Evolutionary conservation across 108 stramenopile species (phyloP).

Genomic region (Mediolabrus comicus): DNA sequence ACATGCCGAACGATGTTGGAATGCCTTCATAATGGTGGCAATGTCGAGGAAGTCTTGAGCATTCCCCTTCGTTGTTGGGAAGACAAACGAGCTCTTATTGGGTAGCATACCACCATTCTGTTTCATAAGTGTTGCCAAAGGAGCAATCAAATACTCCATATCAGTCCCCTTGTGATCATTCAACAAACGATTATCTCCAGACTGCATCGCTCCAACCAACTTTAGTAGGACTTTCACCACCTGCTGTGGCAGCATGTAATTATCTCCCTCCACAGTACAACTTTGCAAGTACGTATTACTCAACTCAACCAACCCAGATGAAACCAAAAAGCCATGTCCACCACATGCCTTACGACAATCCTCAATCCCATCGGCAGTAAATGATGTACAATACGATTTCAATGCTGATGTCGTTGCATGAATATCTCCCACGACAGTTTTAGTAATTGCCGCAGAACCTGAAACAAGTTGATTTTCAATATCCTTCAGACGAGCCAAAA

Average conservation of each 20-base stretch:
- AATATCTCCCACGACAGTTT: constrained; percentile 77
- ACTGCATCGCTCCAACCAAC: constrained; percentile 61
- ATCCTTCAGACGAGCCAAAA: constrained; percentile 59
- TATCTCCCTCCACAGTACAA: constrained; percentile 93
- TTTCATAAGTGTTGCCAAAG: constrained; percentile 22
- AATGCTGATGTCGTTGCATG: constrained; percentile 91
- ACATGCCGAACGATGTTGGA: constrained; percentile 75
- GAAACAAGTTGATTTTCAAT: constrained; percentile 73
- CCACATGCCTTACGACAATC: constrained; percentile 95
- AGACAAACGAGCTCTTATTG: constrained; percentile 34
- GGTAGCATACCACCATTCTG: not conserved
- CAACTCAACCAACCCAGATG: constrained; percentile 91
- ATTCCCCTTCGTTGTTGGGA: constrained; percentile 5
- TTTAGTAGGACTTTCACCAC: constrained; percentile 86
- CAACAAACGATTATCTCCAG: constrained; percentile 21
- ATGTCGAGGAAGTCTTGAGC: constrained; percentile 45
- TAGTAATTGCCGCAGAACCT: constrained; percentile 53
- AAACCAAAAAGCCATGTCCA: constrained; percentile 90
- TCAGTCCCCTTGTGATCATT: constrained; percentile 40
- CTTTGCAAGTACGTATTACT: constrained; percentile 89
- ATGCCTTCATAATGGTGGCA: constrained; percentile 51
- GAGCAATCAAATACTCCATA: constrained; percentile 44
- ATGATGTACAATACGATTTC: constrained; percentile 89
- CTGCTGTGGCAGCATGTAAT: constrained; percentile 92
- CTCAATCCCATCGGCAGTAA: constrained; percentile 94